Evolutionary conservation across 768 basidiomycete genomes (phyloP).

Genomic region (Hypsizygus marmoreus): DNA sequence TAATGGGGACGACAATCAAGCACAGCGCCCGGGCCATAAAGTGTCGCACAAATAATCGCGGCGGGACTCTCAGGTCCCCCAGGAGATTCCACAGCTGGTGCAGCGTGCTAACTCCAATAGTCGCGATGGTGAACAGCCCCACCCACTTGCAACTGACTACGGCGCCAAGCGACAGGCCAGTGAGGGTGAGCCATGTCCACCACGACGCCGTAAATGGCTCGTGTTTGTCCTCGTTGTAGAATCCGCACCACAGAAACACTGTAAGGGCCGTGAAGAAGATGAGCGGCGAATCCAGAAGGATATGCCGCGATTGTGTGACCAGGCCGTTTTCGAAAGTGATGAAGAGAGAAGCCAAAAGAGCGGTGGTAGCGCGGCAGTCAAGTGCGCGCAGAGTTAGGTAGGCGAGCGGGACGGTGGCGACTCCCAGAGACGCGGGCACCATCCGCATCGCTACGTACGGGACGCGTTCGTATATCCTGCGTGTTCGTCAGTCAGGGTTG

Average conservation of each 20-base stretch:
- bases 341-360: constrained; percentile 87
- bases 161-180: constrained; percentile 89
- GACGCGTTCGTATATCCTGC: constrained; percentile 78
- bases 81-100: constrained; percentile 87
- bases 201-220: constrained; percentile 82
- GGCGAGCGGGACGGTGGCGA: constrained; percentile 85
- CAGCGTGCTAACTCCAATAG: constrained; percentile 83
- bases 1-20: constrained; percentile 78
- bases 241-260: constrained; percentile 83
- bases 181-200: constrained; percentile 92
- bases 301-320: constrained; percentile 93
- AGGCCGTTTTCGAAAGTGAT: constrained; percentile 97
- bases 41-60: constrained; percentile 76
- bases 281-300: constrained; percentile 97
- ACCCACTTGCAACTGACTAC: constrained; percentile 98
- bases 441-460: constrained; percentile 98
- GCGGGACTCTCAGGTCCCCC: constrained; percentile 80
- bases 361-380: constrained; percentile 89
- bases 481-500: not conserved
- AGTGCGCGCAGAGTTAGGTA: constrained; percentile 94
- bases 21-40: constrained; percentile 90
- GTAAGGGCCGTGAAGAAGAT: constrained; percentile 97
- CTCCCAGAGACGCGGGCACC: constrained; percentile 88
- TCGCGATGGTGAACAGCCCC: constrained; percentile 96
- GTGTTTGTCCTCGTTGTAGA: constrained; percentile 88